phyloP scores from a whole-genome alignment of 768 basidiomycete genomes.

The Lentinula detonsa region DNA sequence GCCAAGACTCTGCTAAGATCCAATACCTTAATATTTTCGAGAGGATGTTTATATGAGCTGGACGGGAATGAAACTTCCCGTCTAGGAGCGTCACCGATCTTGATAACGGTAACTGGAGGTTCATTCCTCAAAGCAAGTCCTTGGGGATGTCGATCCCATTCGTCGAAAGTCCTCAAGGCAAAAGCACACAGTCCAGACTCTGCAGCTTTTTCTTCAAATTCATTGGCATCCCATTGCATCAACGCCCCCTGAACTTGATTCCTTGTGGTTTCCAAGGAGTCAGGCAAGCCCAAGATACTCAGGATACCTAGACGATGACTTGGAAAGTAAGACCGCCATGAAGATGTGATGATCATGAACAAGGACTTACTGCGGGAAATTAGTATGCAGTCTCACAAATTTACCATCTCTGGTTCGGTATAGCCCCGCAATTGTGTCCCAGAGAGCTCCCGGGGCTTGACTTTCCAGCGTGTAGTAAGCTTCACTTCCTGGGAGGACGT shows the following conservation, averaged over 20 bases:
- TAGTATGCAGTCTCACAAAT: slow-evolving; percentile 53
- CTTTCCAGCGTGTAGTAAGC: slow-evolving; percentile 42
- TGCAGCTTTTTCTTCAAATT: slow-evolving; percentile 44
- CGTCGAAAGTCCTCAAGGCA: slow-evolving; percentile 39
- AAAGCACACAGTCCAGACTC: slow-evolving; percentile 41
- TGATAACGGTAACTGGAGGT: slow-evolving; percentile 37
- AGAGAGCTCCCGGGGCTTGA: slow-evolving; percentile 25
- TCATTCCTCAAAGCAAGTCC: slow-evolving; percentile 30
- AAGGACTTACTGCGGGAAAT: slow-evolving; percentile 49
- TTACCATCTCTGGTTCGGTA: slow-evolving; percentile 48
- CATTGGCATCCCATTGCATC: slow-evolving; percentile 32
- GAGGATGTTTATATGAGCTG: slow-evolving; percentile 20
- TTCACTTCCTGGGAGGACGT: slow-evolving; percentile 12
- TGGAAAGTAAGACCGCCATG: background rate
- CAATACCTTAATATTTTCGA: slow-evolving; percentile 47
- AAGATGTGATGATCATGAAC: slow-evolving; percentile 8
- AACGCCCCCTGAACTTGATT: slow-evolving; percentile 33
- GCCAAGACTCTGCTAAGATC: slow-evolving; percentile 57
- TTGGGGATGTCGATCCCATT: slow-evolving; percentile 48
- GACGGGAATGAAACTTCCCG: slow-evolving; percentile 11
- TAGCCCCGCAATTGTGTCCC: slow-evolving; percentile 47
- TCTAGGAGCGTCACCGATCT: slow-evolving; percentile 42
- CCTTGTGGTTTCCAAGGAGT: slow-evolving; percentile 22
- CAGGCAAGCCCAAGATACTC: slow-evolving; percentile 32
- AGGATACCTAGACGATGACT: slow-evolving; percentile 50